Evolutionary conservation across 1,284 basidiomycete genomes (phyloP), one percentile per base, ranked within the genome.

Genomic region (Exobasidium cylindrosporum): DNA sequence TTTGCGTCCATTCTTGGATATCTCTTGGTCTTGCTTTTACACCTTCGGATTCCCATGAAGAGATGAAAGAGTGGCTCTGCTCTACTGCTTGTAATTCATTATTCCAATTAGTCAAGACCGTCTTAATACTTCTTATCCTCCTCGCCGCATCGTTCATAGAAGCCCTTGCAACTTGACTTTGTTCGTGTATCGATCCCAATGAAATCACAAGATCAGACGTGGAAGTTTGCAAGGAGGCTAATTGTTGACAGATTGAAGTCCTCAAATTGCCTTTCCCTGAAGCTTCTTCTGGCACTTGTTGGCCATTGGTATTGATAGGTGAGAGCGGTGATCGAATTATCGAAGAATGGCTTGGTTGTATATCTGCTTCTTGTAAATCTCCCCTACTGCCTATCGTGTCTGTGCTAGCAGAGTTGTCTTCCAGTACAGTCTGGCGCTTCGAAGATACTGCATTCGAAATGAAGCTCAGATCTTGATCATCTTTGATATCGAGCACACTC

Each of bases 161-260:
- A 17, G 47, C 40, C 45, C 65, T 63, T 2, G 64, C 62, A 1
- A 73, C 66, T 57, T 73, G 71, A 1, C 65, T 59, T 29, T 69
- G 67, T 35, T 73, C 71, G 54, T 73, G 65, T 32, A 73, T 28
- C 0, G n/a, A 32, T 0, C 31, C 54, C 1, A 73, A 47, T 4
- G 61, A 60, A 0, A 24, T 1, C 0, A 73, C 21, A 6, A 73
- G 58, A 3, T 40, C n/a, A 0, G 35, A 23, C 1, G 68, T 72
- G 0, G 61, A 49, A 1, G 58, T 57, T 35, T 67, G 65, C 2
- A 72, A 54, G 0, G 60, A 60, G 0, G 57, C 6, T 40, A 69
- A 63, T 1, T 60, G 26, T 0, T 50, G 7, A 17, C 35, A 40
- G 7, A 40, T 17, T 10, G 35, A 40, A 7, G 35, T 10, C 10